Conservation (phyloP, 2,329 filamentous ascomycete genomes). For the Falciphora oryzae region DNA sequence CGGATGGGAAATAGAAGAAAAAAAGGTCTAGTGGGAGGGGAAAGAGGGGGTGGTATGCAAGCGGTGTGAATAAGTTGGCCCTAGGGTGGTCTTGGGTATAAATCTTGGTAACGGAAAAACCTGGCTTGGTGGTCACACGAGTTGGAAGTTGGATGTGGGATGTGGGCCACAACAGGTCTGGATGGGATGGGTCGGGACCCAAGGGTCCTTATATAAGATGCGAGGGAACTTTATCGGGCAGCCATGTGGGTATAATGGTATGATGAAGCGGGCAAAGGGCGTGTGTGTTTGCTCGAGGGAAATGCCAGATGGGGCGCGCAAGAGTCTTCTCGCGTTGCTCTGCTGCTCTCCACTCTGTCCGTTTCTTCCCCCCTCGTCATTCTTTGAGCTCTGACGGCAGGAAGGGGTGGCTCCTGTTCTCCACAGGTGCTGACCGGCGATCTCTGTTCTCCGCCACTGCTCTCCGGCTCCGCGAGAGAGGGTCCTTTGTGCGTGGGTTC, state of each 20-base stretch:
- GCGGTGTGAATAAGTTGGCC: slow-evolving; percentile 6
- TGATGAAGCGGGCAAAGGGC: neutral
- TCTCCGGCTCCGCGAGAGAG: neutral
- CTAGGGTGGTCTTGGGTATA: neutral
- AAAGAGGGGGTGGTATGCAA: neutral
- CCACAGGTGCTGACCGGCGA: neutral
- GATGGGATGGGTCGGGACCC: slow-evolving; percentile 3
- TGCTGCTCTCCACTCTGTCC: neutral
- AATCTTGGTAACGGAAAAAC: slow-evolving; percentile 7
- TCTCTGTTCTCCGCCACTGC: slow-evolving; percentile 1
- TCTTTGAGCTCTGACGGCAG: neutral
- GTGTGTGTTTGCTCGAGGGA: neutral
- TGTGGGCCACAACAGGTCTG: slow-evolving; percentile 3
- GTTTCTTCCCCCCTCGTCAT: neutral
- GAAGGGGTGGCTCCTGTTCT: neutral
- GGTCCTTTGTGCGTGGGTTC: neutral
- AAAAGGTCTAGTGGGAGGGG: neutral
- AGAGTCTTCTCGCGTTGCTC: neutral
- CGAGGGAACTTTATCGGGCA: slow-evolving; percentile 1
- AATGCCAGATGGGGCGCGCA: neutral
- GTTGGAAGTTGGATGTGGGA: slow-evolving; percentile 8
- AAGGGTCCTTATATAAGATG: slow-evolving; percentile 10
- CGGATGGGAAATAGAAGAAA: neutral
- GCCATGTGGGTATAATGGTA: neutral
- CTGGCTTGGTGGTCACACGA: slow-evolving; percentile 1